phyloP scores from a whole-genome alignment of 495 filamentous ascomycete species.

The Tuber melanosporum region DNA sequence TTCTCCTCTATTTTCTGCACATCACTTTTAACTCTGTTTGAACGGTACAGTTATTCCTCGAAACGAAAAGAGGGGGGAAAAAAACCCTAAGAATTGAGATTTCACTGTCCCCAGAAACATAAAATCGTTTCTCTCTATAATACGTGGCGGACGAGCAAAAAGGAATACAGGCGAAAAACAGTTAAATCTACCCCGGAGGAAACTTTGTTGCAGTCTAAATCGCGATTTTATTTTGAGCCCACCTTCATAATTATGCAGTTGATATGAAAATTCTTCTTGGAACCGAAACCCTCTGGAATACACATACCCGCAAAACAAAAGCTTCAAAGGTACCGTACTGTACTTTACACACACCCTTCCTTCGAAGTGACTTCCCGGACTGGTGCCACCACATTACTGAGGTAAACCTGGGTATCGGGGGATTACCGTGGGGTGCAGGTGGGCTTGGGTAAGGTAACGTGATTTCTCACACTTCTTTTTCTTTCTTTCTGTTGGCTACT shows the following conservation, averaged over 20 bases:
- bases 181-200: slow-evolving; percentile 1
- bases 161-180: not conserved
- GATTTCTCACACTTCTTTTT: not conserved
- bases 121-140: not conserved
- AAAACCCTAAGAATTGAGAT: not conserved
- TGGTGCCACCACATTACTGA: not conserved
- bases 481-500: not conserved
- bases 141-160: slow-evolving; percentile 3
- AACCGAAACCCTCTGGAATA: slow-evolving; percentile 1
- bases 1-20: not conserved
- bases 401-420: not conserved
- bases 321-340: slow-evolving; percentile 1
- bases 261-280: not conserved
- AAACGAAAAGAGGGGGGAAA: not conserved
- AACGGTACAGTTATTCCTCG: not conserved
- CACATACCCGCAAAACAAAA: slow-evolving; percentile 2
- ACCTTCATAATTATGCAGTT: not conserved
- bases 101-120: not conserved
- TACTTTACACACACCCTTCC: not conserved
- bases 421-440: slow-evolving; percentile 2
- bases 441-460: not conserved
- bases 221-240: slow-evolving; percentile 4
- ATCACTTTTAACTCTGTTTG: slow-evolving; percentile 1
- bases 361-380: not conserved
- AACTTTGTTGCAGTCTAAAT: slow-evolving; percentile 4